Conservation (phyloP, 345 rosid species). For the Fremontodendron californicum region DNA sequence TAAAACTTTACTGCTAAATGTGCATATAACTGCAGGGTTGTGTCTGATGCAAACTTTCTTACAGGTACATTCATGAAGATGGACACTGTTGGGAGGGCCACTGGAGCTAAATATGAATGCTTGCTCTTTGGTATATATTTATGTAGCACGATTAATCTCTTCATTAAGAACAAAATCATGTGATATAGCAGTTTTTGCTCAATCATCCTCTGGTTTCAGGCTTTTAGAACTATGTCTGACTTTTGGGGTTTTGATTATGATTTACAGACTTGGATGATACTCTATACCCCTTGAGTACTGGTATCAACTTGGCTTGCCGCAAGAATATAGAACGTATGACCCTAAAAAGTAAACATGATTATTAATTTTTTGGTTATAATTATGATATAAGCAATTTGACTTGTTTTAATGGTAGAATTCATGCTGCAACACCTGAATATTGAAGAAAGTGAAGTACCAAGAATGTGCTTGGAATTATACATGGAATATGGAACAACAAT, state of each 20-base stretch:
- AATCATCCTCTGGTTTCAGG: background rate
- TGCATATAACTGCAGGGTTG: background rate
- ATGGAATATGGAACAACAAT: constrained; percentile 90
- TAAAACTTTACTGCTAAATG: background rate
- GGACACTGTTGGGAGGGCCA: constrained; percentile 44
- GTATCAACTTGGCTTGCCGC: constrained; percentile 83
- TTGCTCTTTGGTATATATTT: constrained; percentile 66
- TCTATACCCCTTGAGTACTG: constrained; percentile 67
- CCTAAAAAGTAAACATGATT: background rate
- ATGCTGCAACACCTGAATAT: constrained; percentile 65
- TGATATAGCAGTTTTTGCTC: background rate
- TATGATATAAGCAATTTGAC: background rate
- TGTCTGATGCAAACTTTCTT: constrained; percentile 4
- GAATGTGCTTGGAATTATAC: constrained; percentile 85
- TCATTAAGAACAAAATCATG: background rate
- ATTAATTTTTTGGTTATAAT: background rate
- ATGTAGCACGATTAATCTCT: background rate
- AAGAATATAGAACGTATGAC: constrained; percentile 69
- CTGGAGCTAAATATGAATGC: constrained; percentile 55
- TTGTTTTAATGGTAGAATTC: constrained; percentile 44
- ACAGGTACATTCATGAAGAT: constrained; percentile 39
- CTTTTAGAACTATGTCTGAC: background rate
- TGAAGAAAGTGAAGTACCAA: constrained; percentile 75
- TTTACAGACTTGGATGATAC: constrained; percentile 87
- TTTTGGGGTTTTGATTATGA: background rate